phyloP scores from a whole-genome alignment of 1,139 yeast species.

The Geotrichum citri-aurantii region DNA sequence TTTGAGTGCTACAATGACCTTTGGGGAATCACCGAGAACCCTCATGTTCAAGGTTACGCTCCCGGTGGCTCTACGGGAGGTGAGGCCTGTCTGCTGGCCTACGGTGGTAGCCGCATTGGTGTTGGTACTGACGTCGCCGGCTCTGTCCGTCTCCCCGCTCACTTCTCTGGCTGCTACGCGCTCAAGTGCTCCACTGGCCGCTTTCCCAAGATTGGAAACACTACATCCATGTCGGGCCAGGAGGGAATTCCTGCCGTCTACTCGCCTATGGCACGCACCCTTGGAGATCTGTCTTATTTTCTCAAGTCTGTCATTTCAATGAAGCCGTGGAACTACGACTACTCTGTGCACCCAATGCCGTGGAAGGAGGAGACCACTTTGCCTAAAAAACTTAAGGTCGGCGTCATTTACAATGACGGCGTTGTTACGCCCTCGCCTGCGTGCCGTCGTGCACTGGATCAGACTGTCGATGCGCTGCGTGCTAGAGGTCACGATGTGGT shows the following conservation, averaged over 20 bases:
- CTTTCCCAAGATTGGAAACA: constrained; percentile 44
- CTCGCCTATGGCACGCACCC: constrained; percentile 53
- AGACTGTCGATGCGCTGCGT: constrained; percentile 43
- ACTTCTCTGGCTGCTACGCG: constrained; percentile 45
- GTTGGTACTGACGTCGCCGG: constrained; percentile 58
- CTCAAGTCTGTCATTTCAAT: constrained; percentile 50
- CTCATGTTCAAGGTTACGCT: constrained; percentile 38
- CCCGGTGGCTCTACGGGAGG: constrained; percentile 51
- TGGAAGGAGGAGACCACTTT: constrained; percentile 49
- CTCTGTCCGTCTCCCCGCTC: constrained; percentile 48
- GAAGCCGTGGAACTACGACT: constrained; percentile 65
- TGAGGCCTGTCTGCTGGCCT: constrained; percentile 46
- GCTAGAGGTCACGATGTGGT: constrained; percentile 56
- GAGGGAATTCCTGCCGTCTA: constrained; percentile 51
- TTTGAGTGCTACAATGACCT: constrained; percentile 44
- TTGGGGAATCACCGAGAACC: constrained; percentile 43
- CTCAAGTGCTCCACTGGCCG: constrained; percentile 47
- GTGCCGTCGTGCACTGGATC: constrained; percentile 47
- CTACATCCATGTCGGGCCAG: constrained; percentile 53
- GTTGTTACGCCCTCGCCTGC: constrained; percentile 58
- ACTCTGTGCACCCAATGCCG: constrained; percentile 49
- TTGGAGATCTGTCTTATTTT: constrained; percentile 61
- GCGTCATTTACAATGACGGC: constrained; percentile 43
- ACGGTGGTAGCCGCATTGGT: constrained; percentile 45
- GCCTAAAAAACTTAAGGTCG: constrained; percentile 44